A percentile compares a stretch with the other conserved stretches of the same genome.
Evolutionary conservation across 495 filamentous ascomycete species (phyloP).

Genomic region (Bathelium albidoporum): DNA sequence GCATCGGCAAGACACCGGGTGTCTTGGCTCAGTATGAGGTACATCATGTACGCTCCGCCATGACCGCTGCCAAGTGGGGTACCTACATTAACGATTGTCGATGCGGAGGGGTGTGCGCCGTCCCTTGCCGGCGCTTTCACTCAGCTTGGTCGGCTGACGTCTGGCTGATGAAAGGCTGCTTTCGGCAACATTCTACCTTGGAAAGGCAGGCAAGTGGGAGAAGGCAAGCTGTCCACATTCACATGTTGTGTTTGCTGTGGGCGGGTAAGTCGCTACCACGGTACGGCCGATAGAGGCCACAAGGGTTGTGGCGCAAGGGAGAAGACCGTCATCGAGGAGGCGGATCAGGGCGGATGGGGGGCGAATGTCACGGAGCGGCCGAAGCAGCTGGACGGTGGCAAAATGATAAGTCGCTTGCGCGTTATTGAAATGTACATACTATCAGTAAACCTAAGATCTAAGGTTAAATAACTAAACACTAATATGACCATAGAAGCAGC

Average conservation of each 20-base stretch:
- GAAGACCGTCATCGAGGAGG: neutral
- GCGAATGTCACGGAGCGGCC: neutral
- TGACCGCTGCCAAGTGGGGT: neutral
- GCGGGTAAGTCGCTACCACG: neutral
- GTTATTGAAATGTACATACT: neutral
- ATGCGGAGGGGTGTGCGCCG: neutral
- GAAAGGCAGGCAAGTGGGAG: neutral
- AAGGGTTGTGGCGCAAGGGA: neutral
- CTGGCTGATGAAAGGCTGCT: neutral
- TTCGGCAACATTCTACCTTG: neutral
- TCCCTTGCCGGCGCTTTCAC: conserved; percentile 1
- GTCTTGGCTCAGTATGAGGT: neutral
- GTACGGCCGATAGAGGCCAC: neutral
- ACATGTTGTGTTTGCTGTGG: neutral
- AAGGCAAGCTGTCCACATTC: neutral
- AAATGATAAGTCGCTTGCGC: neutral
- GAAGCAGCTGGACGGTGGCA: neutral
- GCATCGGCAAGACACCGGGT: neutral
- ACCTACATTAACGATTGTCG: neutral
- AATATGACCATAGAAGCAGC: neutral
- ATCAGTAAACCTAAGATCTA: neutral
- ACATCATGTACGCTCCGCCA: neutral
- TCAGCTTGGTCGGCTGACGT: neutral
- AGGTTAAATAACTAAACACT: neutral
- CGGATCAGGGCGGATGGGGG: neutral